Evolutionary conservation across 1,139 yeast genomes (phyloP).

Genomic region (Debaryomyces singareniensis): DNA sequence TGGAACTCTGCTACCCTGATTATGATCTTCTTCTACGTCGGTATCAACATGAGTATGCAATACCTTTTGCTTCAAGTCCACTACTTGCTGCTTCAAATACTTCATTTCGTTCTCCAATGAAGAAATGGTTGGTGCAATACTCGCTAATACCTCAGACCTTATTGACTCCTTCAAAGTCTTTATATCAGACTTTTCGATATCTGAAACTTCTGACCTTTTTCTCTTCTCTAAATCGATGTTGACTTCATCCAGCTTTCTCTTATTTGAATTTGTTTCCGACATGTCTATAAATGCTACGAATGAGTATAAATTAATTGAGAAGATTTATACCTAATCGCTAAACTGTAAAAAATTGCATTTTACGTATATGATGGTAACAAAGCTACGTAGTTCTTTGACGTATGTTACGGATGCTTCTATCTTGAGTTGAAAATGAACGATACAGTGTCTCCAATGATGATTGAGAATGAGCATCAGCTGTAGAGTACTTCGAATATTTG

Average conservation of each 20-base stretch:
- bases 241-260: slow-evolving; percentile 16
- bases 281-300: slow-evolving; percentile 5
- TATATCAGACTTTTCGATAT: slow-evolving; percentile 7
- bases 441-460: neutral
- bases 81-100: slow-evolving; percentile 2
- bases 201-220: slow-evolving; percentile 7
- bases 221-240: slow-evolving; percentile 6
- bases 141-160: slow-evolving; percentile 11
- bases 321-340: neutral
- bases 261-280: slow-evolving; percentile 13
- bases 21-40: too few relatives aligned
- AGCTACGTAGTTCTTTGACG: slow-evolving; percentile 13
- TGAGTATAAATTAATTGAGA: neutral
- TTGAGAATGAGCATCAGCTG: too few relatives aligned
- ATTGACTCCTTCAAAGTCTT: slow-evolving; percentile 11
- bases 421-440: slow-evolving; percentile 7
- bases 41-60: too few relatives aligned
- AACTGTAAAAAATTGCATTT: slow-evolving; percentile 1
- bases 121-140: slow-evolving; percentile 14
- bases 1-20: too few relatives aligned
- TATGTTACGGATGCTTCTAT: slow-evolving; percentile 20
- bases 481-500: slow-evolving; percentile 28
- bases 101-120: slow-evolving; percentile 17
- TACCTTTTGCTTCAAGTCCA: too few relatives aligned
- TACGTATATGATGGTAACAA: too few relatives aligned